Evolutionary conservation across 148 eudicot species (phyloP).

Genomic region (Rhododendron simsii): DNA sequence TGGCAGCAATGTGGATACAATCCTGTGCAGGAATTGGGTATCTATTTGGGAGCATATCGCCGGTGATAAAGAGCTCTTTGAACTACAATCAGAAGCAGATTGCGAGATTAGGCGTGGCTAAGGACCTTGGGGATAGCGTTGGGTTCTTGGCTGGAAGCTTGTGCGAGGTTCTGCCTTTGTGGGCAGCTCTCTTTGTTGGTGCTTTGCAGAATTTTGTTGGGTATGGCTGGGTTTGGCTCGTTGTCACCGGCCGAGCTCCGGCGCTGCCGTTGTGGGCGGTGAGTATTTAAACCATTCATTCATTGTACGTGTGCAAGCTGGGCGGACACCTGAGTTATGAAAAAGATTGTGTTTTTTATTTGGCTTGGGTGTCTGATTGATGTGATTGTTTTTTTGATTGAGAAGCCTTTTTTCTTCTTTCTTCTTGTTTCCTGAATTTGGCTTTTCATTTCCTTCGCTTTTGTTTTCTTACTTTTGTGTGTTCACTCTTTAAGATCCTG

Average conservation of each 20-base stretch:
- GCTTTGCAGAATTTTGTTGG: conserved; percentile 86
- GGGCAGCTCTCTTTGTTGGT: conserved; percentile 89
- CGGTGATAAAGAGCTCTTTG: conserved; percentile 63
- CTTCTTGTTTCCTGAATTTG: not conserved
- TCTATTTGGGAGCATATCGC: conserved; percentile 89
- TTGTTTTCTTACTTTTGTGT: not conserved
- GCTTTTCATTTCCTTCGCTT: not conserved
- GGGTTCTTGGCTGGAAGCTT: conserved; percentile 89
- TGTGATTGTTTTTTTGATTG: not conserved
- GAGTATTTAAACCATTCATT: conserved; percentile 27
- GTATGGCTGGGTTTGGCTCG: conserved; percentile 90
- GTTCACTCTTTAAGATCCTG: not conserved
- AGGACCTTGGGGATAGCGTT: conserved; percentile 89
- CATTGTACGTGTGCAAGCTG: no score
- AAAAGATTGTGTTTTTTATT: not conserved
- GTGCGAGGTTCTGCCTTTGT: conserved; percentile 73
- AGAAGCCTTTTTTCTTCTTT: not conserved
- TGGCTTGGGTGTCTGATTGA: not conserved
- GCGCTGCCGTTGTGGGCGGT: conserved; percentile 90
- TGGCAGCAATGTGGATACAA: conserved; percentile 75
- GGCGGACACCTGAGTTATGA: not conserved
- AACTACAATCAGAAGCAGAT: conserved; percentile 79
- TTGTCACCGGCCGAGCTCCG: conserved; percentile 60
- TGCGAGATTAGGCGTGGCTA: conserved; percentile 88
- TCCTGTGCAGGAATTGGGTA: conserved; percentile 93